Conservation (phyloP, 257 asterid species). For the Penstemon newberryi region DNA sequence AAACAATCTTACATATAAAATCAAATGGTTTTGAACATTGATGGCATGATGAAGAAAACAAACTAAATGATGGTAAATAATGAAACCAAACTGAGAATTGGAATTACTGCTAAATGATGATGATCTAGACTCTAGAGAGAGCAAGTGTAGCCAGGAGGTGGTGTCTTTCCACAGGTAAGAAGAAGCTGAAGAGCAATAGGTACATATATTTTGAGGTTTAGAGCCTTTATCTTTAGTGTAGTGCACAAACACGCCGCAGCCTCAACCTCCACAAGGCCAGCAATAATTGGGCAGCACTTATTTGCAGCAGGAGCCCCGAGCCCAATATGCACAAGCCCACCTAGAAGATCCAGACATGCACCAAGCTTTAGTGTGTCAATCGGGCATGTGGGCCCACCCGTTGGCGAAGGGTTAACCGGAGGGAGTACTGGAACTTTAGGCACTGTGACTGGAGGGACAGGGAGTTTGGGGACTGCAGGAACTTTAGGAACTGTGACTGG, state of each 20-base stretch:
- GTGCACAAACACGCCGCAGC: conserved; percentile 86
- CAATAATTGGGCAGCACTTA: conserved; percentile 73
- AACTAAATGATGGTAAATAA: background rate
- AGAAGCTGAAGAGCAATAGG: conserved; percentile 89
- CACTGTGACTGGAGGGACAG: conserved; percentile 28
- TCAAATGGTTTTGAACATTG: background rate
- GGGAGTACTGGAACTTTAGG: conserved; percentile 26
- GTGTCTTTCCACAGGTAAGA: conserved; percentile 70
- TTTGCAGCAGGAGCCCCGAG: conserved; percentile 67
- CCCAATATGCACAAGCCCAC: conserved; percentile 68
- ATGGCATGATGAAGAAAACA: background rate
- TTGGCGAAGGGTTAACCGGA: conserved; percentile 34
- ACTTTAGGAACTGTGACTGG: conserved; percentile 12
- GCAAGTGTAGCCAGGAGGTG: conserved; percentile 95
- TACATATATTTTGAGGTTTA: conserved; percentile 58
- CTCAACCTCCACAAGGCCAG: conserved; percentile 65
- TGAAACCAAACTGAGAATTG: background rate
- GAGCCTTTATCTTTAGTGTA: conserved; percentile 58
- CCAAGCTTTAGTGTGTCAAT: conserved; percentile 73
- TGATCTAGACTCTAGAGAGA: conserved; percentile 39
- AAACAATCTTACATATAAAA: too few species aligned
- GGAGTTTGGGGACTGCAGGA: conserved; percentile 21
- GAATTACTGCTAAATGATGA: too few species aligned
- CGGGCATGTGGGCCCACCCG: conserved; percentile 47
- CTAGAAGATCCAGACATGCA: conserved; percentile 80